Evolutionary conservation across 495 filamentous ascomycete species (phyloP), one percentile per base, ranked within the genome.

Genomic region (Neurospora sp.): DNA sequence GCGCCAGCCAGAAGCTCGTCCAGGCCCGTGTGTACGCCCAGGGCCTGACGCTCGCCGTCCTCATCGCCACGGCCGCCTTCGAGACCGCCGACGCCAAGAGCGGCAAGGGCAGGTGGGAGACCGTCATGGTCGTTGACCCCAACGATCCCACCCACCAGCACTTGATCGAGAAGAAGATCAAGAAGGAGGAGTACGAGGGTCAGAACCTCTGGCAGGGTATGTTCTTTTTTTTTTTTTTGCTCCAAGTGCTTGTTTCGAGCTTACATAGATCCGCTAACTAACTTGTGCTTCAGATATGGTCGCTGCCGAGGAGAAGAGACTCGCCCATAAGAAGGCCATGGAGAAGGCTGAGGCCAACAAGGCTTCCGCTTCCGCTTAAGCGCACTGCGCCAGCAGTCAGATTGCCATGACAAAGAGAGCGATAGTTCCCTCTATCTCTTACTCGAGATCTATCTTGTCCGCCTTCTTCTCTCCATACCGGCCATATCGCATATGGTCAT

Each of bases 11-110:
- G 88, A 99, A 99, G 86, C 85, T 99, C 37, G 96, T 99, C 22
- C 96, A 99, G 86, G 96, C 96, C 10, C 90, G 96, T 86, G 91
- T 99, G 73, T 98, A 98, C 83, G 96, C 96, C n/a, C 96, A 99
- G 84, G 94, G 94, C 18, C 83, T 97, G 77, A 98, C 96, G 69
- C 83, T 99, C 20, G 92, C 92, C 78, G 93, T 98, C 70, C 83
- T 99, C 73, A 85, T 97, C 77, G 93, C 93, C 39, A 92, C 89
- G 72, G 95, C 96, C 45, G 93, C 89, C 20, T 92, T 98, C 78
- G 96, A 99, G 90, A 90, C 94, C 39, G 87, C 87, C 7, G 96
- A 99, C 81, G 90, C 92, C 71, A 87, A 86, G 74, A 87, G 86
- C 75, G 93, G 91, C 20, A 88, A 88, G 78, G 94, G 94, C 77